These are phyloP conservation scores for Antonospora locustae DNA, from an alignment of 371 early-diverging fungal genomes.

Conservation along the genomic window DNA sequence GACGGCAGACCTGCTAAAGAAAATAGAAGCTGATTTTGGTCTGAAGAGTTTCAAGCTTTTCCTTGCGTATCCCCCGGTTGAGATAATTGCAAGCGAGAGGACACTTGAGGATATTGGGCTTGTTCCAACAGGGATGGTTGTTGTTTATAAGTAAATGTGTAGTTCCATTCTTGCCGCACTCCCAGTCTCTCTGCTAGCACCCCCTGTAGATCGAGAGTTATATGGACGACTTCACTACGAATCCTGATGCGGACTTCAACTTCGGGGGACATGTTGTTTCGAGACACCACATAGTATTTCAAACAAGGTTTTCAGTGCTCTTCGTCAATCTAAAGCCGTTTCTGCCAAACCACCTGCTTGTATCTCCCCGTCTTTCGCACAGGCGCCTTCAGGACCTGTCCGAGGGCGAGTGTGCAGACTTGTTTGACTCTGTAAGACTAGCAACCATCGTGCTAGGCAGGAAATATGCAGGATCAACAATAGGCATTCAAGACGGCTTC, in stretches of 20 bases:
- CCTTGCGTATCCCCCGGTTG: not conserved
- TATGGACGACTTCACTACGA: too few species aligned
- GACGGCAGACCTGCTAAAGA: not conserved
- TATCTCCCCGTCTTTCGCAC: slow-evolving; percentile 31
- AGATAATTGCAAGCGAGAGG: not conserved
- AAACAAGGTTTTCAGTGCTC: slow-evolving; percentile 25
- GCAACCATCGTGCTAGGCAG: slow-evolving; percentile 3
- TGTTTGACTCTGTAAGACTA: slow-evolving; percentile 23
- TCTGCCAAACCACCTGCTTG: slow-evolving; percentile 38
- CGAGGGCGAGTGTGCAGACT: slow-evolving; percentile 28
- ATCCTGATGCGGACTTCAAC: too few species aligned
- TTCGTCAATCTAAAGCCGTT: slow-evolving; percentile 40
- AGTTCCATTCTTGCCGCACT: too few species aligned
- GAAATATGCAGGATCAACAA: slow-evolving; percentile 19
- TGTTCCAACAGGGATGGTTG: not conserved
- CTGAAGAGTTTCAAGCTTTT: not conserved
- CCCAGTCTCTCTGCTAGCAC: too few species aligned
- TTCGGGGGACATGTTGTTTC: slow-evolving; percentile 30
- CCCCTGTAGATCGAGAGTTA: too few species aligned
- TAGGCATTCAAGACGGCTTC: slow-evolving; percentile 59
- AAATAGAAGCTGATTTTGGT: not conserved
- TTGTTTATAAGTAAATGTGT: not conserved
- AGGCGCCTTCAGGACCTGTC: slow-evolving; percentile 19
- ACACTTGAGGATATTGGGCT: not conserved
- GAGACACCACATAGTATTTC: slow-evolving; percentile 28